Evolutionary conservation across 2,329 filamentous ascomycete species (phyloP).

Genomic region (Stagonosporopsis cucurbitacearum): DNA sequence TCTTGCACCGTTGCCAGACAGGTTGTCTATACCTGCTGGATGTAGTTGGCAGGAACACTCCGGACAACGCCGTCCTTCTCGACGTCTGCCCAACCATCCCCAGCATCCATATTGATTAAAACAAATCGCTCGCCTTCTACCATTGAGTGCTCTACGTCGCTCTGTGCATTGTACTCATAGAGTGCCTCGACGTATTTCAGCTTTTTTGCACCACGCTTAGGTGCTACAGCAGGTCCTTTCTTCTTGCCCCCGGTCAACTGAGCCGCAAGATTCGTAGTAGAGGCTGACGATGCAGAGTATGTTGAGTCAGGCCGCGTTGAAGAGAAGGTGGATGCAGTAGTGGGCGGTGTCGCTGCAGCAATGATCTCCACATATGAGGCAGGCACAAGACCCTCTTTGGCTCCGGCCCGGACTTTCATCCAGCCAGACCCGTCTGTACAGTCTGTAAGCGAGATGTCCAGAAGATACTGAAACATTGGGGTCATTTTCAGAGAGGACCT

Average conservation of each 20-base stretch:
- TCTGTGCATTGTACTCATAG: slow-evolving; percentile 89
- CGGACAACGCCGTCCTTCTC: slow-evolving; percentile 86
- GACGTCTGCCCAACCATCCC: slow-evolving; percentile 97
- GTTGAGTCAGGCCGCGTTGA: slow-evolving; percentile 63
- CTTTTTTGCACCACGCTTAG: slow-evolving; percentile 89
- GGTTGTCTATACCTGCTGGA: slow-evolving; percentile 69
- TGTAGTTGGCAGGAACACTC: slow-evolving; percentile 93
- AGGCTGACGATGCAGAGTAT: slow-evolving; percentile 78
- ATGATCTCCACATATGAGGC: slow-evolving; percentile 80
- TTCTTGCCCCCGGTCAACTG: slow-evolving; percentile 66
- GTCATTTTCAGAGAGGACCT: slow-evolving; percentile 50
- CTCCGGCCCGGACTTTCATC: slow-evolving; percentile 80
- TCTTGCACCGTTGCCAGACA: slow-evolving; percentile 24
- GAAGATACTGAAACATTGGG: slow-evolving; percentile 23
- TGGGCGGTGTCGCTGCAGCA: slow-evolving; percentile 48
- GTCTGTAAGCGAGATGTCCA: slow-evolving; percentile 29
- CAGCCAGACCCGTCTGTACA: slow-evolving; percentile 84
- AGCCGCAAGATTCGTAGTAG: slow-evolving; percentile 60
- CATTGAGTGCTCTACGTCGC: slow-evolving; percentile 89
- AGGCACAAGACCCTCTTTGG: slow-evolving; percentile 84
- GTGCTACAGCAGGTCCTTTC: slow-evolving; percentile 90
- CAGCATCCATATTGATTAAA: slow-evolving; percentile 82
- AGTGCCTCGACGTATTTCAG: slow-evolving; percentile 90
- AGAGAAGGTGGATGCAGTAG: slow-evolving; percentile 37
- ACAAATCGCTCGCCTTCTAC: slow-evolving; percentile 89